These are phyloP conservation scores for Rugosomyces carneus DNA, from an alignment of 1,284 basidiomycete species.

Conservation along the genomic window DNA sequence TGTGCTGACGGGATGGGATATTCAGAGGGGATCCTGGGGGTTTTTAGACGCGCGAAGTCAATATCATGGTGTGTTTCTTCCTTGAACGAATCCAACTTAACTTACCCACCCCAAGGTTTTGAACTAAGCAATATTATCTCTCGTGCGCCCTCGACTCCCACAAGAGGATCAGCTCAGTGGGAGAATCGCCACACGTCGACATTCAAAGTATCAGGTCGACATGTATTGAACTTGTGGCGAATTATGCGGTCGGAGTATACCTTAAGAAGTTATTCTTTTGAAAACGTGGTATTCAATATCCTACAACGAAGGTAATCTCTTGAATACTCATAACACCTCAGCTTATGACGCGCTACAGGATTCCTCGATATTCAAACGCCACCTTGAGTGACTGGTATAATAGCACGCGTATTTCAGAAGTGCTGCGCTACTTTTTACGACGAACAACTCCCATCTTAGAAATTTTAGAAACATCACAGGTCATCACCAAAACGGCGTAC, in stretches of 20 bases:
- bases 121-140: conserved; percentile 65
- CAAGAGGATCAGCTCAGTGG: conserved; percentile 52
- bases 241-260: conserved; percentile 85
- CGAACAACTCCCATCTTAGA: conserved; percentile 67
- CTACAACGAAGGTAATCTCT: conserved; percentile 60
- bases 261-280: conserved; percentile 81
- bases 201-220: conserved; percentile 82
- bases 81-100: neutral
- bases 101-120: conserved; percentile 40
- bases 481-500: conserved; percentile 85
- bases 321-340: conserved; percentile 3
- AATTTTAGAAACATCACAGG: conserved; percentile 74
- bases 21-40: conserved; percentile 88
- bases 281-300: conserved; percentile 83
- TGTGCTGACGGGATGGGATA: conserved; percentile 88
- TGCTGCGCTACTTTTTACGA: conserved; percentile 61
- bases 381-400: conserved; percentile 74
- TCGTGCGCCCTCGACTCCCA: conserved; percentile 43
- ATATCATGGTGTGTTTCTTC: conserved; percentile 45
- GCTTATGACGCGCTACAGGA: conserved; percentile 33
- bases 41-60: conserved; percentile 73
- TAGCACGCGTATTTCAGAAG: conserved; percentile 48
- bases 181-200: conserved; percentile 72
- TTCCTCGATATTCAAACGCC: conserved; percentile 68
- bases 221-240: conserved; percentile 91